Conservation (phyloP, 352 stramenopile species). For the Pythium sukuiense region DNA sequence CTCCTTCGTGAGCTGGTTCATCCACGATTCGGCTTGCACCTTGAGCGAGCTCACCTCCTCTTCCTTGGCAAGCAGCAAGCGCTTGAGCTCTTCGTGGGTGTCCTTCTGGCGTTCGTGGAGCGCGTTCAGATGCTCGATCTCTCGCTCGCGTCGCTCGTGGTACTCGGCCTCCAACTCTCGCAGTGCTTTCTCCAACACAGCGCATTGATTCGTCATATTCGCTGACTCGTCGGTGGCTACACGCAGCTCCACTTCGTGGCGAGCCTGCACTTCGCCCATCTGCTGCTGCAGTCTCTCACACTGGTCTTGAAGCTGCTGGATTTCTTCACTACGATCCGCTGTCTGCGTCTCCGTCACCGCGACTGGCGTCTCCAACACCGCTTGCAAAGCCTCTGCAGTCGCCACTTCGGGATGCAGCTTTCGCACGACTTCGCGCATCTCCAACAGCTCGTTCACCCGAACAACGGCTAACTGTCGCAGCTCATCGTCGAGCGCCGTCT, state of each 20-base stretch:
- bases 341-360: not conserved
- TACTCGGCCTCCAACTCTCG: conserved; percentile 38
- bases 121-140: conserved; percentile 38
- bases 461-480: conserved; percentile 9
- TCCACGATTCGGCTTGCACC: conserved; percentile 26
- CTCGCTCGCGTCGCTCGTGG: conserved; percentile 33
- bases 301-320: conserved; percentile 26
- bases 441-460: conserved; percentile 17
- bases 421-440: conserved; percentile 5
- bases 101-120: conserved; percentile 37
- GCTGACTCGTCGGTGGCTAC: conserved; percentile 31
- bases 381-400: conserved; percentile 4
- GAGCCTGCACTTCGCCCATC: conserved; percentile 23
- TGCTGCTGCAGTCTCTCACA: conserved; percentile 24
- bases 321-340: not conserved
- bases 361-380: not conserved
- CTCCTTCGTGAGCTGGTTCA: conserved; percentile 38
- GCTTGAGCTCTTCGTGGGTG: conserved; percentile 46
- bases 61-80: conserved; percentile 41
- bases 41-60: conserved; percentile 44
- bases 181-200: conserved; percentile 36
- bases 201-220: conserved; percentile 41
- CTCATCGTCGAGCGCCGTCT: conserved; percentile 20
- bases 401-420: not conserved
- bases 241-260: conserved; percentile 29